phyloP scores from a whole-genome alignment of 306 rosid genomes.

The Fagus crenata region DNA sequence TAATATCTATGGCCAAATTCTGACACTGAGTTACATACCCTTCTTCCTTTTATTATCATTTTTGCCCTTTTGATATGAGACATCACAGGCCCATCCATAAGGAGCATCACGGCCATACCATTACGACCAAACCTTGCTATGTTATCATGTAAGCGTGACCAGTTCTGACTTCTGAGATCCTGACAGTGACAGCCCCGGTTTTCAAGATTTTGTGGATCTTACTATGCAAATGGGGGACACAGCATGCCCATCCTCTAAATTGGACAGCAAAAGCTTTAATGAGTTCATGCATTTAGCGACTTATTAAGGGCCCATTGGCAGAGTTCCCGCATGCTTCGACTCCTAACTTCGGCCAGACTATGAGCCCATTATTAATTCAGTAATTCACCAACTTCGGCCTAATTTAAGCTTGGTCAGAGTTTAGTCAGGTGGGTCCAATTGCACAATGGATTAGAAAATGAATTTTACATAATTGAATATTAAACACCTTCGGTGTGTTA shows the following conservation, averaged over 20 bases:
- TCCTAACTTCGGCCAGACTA: background rate
- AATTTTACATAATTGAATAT: too few species aligned
- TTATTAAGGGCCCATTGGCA: too few species aligned
- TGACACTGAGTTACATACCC: too few species aligned
- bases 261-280: background rate
- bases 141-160: background rate
- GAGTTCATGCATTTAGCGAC: background rate
- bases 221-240: background rate
- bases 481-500: too few species aligned
- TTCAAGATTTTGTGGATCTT: background rate
- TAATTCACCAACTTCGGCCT: background rate
- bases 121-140: too few species aligned
- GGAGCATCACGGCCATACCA: too few species aligned
- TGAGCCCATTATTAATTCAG: background rate
- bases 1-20: too few species aligned
- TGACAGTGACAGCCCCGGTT: background rate
- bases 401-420: background rate
- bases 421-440: background rate
- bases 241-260: background rate
- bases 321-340: background rate
- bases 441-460: background rate
- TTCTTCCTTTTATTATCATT: too few species aligned
- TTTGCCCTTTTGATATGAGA: too few species aligned
- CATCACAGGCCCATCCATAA: too few species aligned
- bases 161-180: background rate